phyloP scores from a whole-genome alignment of 331 rosid genomes.

The Arachis monticola region DNA sequence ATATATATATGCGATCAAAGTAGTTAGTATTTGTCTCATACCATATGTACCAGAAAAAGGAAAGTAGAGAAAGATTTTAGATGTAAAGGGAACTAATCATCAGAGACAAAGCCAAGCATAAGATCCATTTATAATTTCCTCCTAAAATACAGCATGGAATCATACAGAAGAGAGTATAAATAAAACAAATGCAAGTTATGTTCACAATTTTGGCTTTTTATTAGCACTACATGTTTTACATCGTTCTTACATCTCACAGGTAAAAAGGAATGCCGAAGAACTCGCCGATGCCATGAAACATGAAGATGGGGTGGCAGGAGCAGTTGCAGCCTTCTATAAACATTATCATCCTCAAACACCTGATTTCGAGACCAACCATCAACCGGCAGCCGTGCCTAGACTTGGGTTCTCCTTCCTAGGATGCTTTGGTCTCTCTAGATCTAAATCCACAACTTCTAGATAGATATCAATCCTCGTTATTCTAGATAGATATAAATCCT shows the following conservation, averaged over 20 bases:
- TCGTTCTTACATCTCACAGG: constrained; percentile 51
- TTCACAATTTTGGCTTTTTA: neutral
- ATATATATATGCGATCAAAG: too few relatives aligned
- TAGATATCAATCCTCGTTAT: constrained; percentile 21
- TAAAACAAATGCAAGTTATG: neutral
- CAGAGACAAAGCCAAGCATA: constrained; percentile 7
- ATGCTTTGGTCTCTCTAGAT: too few relatives aligned
- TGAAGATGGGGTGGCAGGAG: constrained; percentile 82
- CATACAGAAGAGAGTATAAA: constrained; percentile 3
- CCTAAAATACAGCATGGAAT: neutral
- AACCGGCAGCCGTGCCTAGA: constrained; percentile 7
- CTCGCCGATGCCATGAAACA: constrained; percentile 74
- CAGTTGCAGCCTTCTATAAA: constrained; percentile 81
- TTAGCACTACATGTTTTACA: neutral
- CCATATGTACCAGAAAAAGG: too few relatives aligned
- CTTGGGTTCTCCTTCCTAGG: too few relatives aligned
- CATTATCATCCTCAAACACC: constrained; percentile 48
- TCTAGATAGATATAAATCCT: constrained; percentile 6
- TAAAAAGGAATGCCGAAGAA: constrained; percentile 63
- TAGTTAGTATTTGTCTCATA: too few relatives aligned
- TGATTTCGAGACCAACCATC: neutral
- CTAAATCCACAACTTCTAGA: too few relatives aligned
- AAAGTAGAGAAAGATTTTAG: too few relatives aligned
- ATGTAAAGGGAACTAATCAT: constrained; percentile 33
- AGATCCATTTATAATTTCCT: neutral